These are phyloP conservation scores for Clonostachys chloroleuca DNA, from an alignment of 2,329 filamentous ascomycete genomes.

Conservation along the genomic window DNA sequence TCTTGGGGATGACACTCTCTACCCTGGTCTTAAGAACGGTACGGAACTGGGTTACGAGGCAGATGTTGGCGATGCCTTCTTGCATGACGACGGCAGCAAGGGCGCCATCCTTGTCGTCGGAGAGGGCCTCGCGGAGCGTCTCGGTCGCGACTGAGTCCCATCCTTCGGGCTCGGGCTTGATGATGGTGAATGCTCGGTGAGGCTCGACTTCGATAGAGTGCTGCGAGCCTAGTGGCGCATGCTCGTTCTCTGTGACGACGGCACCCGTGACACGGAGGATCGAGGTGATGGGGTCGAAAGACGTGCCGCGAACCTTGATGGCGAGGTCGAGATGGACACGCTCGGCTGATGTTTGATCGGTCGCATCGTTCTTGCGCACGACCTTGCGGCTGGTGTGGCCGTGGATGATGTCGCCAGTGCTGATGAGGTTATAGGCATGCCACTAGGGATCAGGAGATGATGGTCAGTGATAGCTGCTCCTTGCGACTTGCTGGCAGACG, in stretches of 20 bases:
- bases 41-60: slow-evolving; percentile 75
- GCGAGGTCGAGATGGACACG: slow-evolving; percentile 55
- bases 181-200: slow-evolving; percentile 80
- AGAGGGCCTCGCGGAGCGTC: slow-evolving; percentile 73
- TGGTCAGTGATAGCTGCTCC: background rate
- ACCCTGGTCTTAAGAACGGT: slow-evolving; percentile 64
- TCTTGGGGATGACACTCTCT: slow-evolving; percentile 63
- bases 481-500: background rate
- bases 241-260: slow-evolving; percentile 46
- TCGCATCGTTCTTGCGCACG: slow-evolving; percentile 18
- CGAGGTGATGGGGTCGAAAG: slow-evolving; percentile 52
- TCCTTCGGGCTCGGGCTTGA: slow-evolving; percentile 73
- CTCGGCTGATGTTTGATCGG: slow-evolving; percentile 18
- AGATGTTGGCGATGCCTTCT: slow-evolving; percentile 80
- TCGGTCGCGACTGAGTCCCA: slow-evolving; percentile 89
- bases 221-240: slow-evolving; percentile 49
- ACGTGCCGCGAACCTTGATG: slow-evolving; percentile 50
- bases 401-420: slow-evolving; percentile 45
- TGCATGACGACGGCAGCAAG: slow-evolving; percentile 92
- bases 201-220: slow-evolving; percentile 77
- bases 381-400: slow-evolving; percentile 55
- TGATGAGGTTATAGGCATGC: slow-evolving; percentile 59
- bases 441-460: slow-evolving; percentile 27
- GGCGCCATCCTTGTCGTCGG: slow-evolving; percentile 74
- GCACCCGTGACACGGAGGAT: slow-evolving; percentile 52